Base-by-base conservation (phyloP, 1,284 basidiomycete species). In the Moesziomyces antarcticus region DNA sequence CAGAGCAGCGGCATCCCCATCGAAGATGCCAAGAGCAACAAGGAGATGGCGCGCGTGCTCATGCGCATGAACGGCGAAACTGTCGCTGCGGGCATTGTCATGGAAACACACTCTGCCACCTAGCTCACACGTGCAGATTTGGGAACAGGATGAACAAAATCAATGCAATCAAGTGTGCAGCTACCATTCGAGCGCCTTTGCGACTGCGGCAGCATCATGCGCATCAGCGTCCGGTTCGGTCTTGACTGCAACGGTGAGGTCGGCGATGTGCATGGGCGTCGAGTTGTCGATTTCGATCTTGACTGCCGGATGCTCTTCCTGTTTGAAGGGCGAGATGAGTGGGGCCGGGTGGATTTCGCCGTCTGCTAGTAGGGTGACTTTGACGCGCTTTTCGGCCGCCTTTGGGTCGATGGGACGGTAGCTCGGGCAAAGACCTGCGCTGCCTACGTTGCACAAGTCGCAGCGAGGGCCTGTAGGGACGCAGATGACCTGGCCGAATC, bases 21-120 rank as follows among this genome's bases (percentile, higher is more conserved):
- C 33, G 96, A 99, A 83, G 89, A 92, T 1, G 96, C 96, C 69
- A 85, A 89, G 4, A 86, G 87, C n/a, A 98, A 94, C 86, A 98
- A 98, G 85, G 93, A 97, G 73, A 97, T 99, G 96, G 95, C 95
- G 0, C 87, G 96, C 44, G 89, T 99, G 48, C 84, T 99, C 55
- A 87, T 99, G 66, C 87, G 96, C 41, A 87, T 95, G 66, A 90
- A 90, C 20, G 96, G 97, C 0, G 94, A 98, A 86, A 98, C 96
- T 14, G 92, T 99, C 64, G 93, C 91, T 47, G 95, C 95, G 56
- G 95, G 94, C 90, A 82, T 84, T 16, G 78, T 84, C 1, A 42
- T 81, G 9, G 81, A 83, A 65, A 55, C 59, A 49, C 55, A 62
- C 46, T 21, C 45, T 11, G 47, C 59, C 20, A 11, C 16, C 14